phyloP scores from a whole-genome alignment of 306 rosid genomes.

The Lablab purpureus region DNA sequence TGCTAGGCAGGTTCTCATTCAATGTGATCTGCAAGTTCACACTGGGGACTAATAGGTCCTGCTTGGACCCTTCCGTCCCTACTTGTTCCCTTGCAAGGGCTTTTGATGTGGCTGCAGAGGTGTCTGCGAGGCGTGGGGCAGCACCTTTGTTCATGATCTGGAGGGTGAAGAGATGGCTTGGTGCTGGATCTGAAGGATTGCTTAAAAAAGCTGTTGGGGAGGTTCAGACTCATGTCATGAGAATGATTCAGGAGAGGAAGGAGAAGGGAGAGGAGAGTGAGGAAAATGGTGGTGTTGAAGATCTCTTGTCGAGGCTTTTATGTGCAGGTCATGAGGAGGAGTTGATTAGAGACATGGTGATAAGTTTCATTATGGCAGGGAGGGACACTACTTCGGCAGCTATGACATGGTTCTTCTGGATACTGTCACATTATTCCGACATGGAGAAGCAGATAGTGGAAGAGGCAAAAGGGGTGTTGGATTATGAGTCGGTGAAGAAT shows the following conservation, averaged over 20 bases:
- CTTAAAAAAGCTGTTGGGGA: constrained; percentile 63
- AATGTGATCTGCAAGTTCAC: constrained; percentile 69
- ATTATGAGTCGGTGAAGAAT: constrained; percentile 60
- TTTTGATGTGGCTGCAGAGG: constrained; percentile 73
- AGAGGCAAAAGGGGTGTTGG: constrained; percentile 48
- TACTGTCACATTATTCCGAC: constrained; percentile 57
- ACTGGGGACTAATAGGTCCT: constrained; percentile 58
- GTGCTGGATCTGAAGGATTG: constrained; percentile 74
- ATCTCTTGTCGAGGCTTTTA: constrained; percentile 73
- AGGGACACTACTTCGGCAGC: constrained; percentile 93
- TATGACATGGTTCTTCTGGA: constrained; percentile 93
- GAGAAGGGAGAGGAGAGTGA: background rate
- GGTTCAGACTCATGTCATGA: constrained; percentile 63
- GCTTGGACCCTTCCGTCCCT: constrained; percentile 63
- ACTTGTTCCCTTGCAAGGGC: constrained; percentile 57
- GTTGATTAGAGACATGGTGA: constrained; percentile 76
- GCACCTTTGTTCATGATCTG: constrained; percentile 73
- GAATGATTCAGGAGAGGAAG: constrained; percentile 59
- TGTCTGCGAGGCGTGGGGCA: constrained; percentile 77
- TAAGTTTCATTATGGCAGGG: constrained; percentile 93
- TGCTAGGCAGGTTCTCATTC: constrained; percentile 74
- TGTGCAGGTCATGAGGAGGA: constrained; percentile 63
- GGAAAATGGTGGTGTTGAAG: constrained; percentile 37
- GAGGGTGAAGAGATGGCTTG: constrained; percentile 80
- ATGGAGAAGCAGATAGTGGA: constrained; percentile 55